Percentiles rank a stretch among this genome's conserved stretches.
Conservation (phyloP, 106 monocot genomes). For the Triglochin maritima region DNA sequence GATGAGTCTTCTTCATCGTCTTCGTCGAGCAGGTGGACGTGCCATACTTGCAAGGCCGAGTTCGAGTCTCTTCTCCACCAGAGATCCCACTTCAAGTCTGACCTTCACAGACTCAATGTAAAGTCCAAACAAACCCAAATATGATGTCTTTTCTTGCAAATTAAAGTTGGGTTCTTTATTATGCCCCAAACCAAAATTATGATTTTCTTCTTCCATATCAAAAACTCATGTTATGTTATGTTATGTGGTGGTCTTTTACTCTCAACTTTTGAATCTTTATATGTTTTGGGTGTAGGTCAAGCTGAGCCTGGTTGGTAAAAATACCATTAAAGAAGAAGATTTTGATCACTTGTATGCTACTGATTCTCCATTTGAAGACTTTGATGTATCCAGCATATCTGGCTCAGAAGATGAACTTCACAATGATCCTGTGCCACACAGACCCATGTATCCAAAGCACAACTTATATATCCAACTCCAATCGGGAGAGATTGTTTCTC, state of each 20-base stretch:
- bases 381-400: constrained; percentile 86
- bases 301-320: too few relatives aligned
- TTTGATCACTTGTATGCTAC: too few relatives aligned
- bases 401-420: constrained; percentile 89
- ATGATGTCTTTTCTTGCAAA: neutral
- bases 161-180: neutral
- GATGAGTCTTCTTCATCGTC: too few relatives aligned
- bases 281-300: neutral
- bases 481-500: constrained; percentile 58
- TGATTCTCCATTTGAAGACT: constrained; percentile 46
- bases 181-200: neutral
- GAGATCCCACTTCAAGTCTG: constrained; percentile 88
- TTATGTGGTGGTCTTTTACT: neutral
- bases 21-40: constrained; percentile 40
- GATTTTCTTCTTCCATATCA: neutral
- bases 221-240: neutral
- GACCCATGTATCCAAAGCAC: constrained; percentile 23
- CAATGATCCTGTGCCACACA: constrained; percentile 15
- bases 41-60: constrained; percentile 66
- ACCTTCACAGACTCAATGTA: constrained; percentile 87
- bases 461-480: constrained; percentile 51
- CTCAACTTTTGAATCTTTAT: neutral
- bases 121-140: too few relatives aligned
- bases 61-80: constrained; percentile 87
- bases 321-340: too few relatives aligned